Percentiles rank a stretch among this genome's conserved stretches.
Conservation (phyloP, 108 stramenopile species). For the Skeletonema grethae region DNA sequence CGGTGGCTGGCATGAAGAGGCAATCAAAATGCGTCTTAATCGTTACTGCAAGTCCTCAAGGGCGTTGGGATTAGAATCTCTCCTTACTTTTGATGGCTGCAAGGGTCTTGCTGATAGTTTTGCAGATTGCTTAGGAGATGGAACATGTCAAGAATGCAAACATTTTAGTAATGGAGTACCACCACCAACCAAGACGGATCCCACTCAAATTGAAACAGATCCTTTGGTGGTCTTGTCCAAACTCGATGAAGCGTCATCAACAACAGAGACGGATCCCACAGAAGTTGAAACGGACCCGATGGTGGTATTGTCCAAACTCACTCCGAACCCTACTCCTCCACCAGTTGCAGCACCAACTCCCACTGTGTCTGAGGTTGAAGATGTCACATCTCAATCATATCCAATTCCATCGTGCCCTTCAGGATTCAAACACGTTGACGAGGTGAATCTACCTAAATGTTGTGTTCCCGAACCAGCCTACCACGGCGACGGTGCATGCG, state of each 20-base stretch:
- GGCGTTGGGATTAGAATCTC: conserved; percentile 30
- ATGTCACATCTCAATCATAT: neutral
- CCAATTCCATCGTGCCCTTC: conserved; percentile 21
- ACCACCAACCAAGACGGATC: neutral
- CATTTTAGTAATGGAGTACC: neutral
- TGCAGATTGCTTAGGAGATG: conserved; percentile 47
- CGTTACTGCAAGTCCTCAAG: conserved; percentile 44
- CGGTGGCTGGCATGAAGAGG: conserved; percentile 49
- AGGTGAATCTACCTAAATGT: conserved; percentile 25
- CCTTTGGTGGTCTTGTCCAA: too few relatives aligned
- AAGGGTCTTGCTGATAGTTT: conserved; percentile 33
- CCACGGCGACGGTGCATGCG: conserved; percentile 52
- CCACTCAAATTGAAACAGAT: neutral
- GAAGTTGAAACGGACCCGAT: neutral
- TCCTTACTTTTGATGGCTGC: conserved; percentile 41
- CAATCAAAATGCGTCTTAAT: conserved; percentile 49
- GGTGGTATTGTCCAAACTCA: neutral
- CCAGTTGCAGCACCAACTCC: neutral
- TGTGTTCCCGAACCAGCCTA: conserved; percentile 47
- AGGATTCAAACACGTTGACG: conserved; percentile 28
- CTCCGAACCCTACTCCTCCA: conserved; percentile 9
- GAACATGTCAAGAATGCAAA: conserved; percentile 38
- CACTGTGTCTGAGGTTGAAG: neutral
- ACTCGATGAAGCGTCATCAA: neutral
- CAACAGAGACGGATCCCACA: neutral